Evolutionary conservation across 202 grass and related monocot genomes (phyloP).

Genomic region (Digitaria exilis): DNA sequence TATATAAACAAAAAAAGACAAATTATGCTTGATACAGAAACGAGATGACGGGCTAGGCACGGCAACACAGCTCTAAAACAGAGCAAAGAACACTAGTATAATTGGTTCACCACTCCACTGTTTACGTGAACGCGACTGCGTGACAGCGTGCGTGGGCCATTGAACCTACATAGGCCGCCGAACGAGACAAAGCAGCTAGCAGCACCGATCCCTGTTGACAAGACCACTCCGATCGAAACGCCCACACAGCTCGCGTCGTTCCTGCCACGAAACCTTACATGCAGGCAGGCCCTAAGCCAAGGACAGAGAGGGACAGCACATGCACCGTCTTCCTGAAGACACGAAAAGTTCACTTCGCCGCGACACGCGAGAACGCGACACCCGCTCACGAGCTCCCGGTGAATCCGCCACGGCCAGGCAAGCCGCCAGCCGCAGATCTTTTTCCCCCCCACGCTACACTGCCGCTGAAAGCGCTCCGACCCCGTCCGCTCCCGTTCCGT

Average conservation of each 20-base stretch:
- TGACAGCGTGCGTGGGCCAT: background rate
- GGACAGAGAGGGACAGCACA: background rate
- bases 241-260: background rate
- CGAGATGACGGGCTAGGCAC: no score
- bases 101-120: no score
- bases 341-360: background rate
- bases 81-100: no score
- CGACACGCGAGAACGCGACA: background rate
- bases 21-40: no score
- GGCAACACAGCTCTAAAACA: no score
- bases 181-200: background rate
- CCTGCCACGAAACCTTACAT: background rate
- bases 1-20: no score
- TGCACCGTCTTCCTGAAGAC: background rate
- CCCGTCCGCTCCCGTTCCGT: background rate
- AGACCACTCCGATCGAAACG: background rate
- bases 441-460: background rate
- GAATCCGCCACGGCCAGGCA: background rate
- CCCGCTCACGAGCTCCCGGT: constrained; percentile 14
- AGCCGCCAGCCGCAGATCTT: background rate
- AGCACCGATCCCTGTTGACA: background rate
- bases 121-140: no score
- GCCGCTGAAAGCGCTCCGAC: constrained; percentile 24
- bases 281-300: background rate
- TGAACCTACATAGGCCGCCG: background rate